phyloP scores from a whole-genome alignment of 441 rosid genomes.

The Corymbia calophylla region DNA sequence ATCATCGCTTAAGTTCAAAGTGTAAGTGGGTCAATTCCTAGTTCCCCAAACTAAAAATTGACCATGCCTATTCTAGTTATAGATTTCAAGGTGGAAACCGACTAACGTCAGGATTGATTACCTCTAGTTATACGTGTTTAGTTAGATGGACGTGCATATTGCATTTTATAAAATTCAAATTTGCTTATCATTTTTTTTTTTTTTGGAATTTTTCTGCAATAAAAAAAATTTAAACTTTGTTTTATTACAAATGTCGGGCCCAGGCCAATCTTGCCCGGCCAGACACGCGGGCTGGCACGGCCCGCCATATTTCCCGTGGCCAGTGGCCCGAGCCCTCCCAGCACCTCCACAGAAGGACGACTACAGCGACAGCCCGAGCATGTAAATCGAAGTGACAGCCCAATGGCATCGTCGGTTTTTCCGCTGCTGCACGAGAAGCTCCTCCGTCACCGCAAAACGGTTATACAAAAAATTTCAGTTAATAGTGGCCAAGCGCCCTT shows the following conservation, averaged over 20 bases:
- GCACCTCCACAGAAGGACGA: neutral
- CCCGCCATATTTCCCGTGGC: neutral
- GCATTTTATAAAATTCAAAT: neutral
- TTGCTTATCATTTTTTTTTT: neutral
- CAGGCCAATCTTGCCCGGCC: neutral
- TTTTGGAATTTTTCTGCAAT: neutral
- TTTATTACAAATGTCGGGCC: neutral
- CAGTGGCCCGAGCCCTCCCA: neutral
- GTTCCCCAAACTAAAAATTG: no score
- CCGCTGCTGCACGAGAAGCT: neutral
- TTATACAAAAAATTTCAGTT: neutral
- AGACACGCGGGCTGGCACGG: neutral
- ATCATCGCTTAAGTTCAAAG: no score
- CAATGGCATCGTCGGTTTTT: neutral
- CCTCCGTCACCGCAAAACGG: neutral
- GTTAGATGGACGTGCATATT: neutral
- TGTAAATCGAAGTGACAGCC: neutral
- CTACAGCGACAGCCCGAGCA: neutral
- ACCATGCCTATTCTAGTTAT: no score
- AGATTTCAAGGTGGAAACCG: no score
- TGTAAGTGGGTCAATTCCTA: no score
- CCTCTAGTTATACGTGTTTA: neutral
- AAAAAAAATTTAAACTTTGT: neutral
- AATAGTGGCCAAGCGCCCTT: constrained; percentile 30
- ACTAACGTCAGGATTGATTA: no score